These are phyloP conservation scores for Alnus rubra DNA, from an alignment of 306 rosid genomes.

Conservation along the genomic window DNA sequence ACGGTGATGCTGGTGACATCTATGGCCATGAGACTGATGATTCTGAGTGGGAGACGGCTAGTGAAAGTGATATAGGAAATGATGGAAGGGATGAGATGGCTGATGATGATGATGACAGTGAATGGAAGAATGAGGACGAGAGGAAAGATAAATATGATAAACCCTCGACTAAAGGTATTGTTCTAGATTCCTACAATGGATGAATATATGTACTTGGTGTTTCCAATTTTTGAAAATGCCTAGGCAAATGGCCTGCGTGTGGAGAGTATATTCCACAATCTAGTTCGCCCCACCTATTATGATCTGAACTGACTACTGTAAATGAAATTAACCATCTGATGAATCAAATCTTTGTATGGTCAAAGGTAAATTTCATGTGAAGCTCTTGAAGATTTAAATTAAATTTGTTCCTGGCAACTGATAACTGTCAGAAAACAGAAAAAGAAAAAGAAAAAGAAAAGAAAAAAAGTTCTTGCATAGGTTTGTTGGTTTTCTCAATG, in stretches of 20 bases:
- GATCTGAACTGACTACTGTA: neutral
- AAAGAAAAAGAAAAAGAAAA: neutral
- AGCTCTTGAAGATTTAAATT: neutral
- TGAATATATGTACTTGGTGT: neutral
- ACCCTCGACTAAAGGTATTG: conserved; percentile 71
- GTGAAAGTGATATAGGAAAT: conserved; percentile 95
- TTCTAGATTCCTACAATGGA: neutral
- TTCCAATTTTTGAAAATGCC: neutral
- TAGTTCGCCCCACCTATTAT: neutral
- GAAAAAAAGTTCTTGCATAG: neutral
- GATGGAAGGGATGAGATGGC: conserved; percentile 86
- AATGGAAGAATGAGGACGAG: conserved; percentile 80
- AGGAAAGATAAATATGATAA: conserved; percentile 75
- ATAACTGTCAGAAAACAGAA: neutral
- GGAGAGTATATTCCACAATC: neutral
- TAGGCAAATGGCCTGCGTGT: neutral
- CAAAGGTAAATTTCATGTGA: neutral
- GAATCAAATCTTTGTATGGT: neutral
- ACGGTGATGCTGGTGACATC: conserved; percentile 82
- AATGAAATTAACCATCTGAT: neutral
- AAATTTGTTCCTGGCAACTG: neutral
- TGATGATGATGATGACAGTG: conserved; percentile 60
- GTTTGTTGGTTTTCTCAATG: neutral
- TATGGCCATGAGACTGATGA: conserved; percentile 88
- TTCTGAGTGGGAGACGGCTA: conserved; percentile 99